Base-by-base conservation (phyloP, 164 flowering plant species). In the Brasenia schreberi region DNA sequence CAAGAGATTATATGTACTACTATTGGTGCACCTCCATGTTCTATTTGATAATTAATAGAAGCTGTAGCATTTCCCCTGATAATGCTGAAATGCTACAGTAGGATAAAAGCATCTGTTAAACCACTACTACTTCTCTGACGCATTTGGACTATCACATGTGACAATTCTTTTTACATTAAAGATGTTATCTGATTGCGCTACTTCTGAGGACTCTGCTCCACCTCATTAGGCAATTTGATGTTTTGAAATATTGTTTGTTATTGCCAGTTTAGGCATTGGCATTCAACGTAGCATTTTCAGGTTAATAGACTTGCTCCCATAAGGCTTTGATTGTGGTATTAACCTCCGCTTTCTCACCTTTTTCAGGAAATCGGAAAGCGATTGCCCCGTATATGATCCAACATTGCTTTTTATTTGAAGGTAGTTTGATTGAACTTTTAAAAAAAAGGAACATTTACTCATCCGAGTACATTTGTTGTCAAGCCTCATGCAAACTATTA, bases 341-440 rank as follows among this genome's bases (percentile, higher is more conserved):
- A 63, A 16, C n/a, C 53, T 23, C n/a, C 9, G n/a, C 53, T 58
- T 33, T 19, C 19, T 71, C 43, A 7, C 56, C 9, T 69, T 61
- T 75, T 66, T 45, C 88, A 92, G 98, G 98, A 88, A 85, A 86
- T 92, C 63, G 98, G 91, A 11, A 92, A 92, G 81, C 81, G 95
- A n/a, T 80, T 92, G 33, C 98, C 96, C 5, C 87, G 89, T 39
- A 81, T 83, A 14, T 59, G 56, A 49, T 49, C 39, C 39, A 33
- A 33, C 56, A 49, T 9, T 14, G 16, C 16, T 49, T 49, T 9
- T 4, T 14, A 49, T 49, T 49, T 49, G 16, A 49, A 49, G 56
- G 56, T 14, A 49, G 56, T 49, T 6, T 9, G 12, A 49, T 49
- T 9, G 56, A 9, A 49, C 56, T 49, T 49, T 1, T 1, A 33